phyloP scores from a whole-genome alignment of 129 eudicot species.

The Saussurea involucrata region DNA sequence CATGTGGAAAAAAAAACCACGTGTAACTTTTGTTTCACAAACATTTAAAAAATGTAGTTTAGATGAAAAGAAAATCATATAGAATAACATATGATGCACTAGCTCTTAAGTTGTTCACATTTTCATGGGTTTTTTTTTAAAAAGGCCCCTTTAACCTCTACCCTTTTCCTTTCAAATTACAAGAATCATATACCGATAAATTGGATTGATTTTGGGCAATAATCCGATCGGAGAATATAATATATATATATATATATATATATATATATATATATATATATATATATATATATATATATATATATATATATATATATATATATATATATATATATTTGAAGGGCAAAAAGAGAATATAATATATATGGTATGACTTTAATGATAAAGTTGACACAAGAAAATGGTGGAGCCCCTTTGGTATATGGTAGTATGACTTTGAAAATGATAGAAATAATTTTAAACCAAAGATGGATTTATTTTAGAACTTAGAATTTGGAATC shows the following conservation, averaged over 20 bases:
- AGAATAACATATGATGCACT: too few relatives aligned
- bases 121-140: too few relatives aligned
- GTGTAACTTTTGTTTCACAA: too few relatives aligned
- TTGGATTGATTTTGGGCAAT: background rate
- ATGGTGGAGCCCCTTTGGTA: slow-evolving; percentile 30
- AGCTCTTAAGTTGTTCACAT: too few relatives aligned
- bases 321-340: too few relatives aligned
- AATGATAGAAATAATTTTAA: slow-evolving; percentile 27
- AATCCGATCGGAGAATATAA: slow-evolving; percentile 13
- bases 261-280: too few relatives aligned
- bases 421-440: slow-evolving; percentile 35
- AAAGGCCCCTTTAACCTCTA: background rate
- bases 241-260: too few relatives aligned
- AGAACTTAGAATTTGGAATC: slow-evolving; percentile 31
- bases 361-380: slow-evolving; percentile 13
- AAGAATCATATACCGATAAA: slow-evolving; percentile 13
- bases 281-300: too few relatives aligned
- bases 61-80: too few relatives aligned
- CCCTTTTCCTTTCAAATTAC: background rate
- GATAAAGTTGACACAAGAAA: slow-evolving; percentile 16
- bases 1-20: too few relatives aligned
- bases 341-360: slow-evolving; percentile 23
- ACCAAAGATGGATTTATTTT: slow-evolving; percentile 26
- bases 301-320: too few relatives aligned
- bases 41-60: too few relatives aligned